Conservation (phyloP, 176 grass and related monocot species). For the Alloteropsis semialata region DNA sequence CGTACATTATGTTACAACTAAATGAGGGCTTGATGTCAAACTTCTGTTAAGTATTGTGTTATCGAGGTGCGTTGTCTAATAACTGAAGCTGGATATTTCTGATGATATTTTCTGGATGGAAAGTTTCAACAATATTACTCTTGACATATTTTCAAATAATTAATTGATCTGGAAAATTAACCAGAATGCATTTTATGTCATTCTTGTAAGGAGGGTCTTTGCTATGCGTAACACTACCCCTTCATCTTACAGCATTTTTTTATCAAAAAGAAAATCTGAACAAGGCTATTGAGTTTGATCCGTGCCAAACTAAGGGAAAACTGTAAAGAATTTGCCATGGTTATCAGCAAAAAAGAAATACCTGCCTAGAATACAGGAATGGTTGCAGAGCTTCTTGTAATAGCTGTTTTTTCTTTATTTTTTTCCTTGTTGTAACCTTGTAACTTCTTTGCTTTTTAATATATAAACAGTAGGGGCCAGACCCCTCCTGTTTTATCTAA, state of each 20-base stretch:
- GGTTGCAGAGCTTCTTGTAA: no score
- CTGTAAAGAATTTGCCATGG: no score
- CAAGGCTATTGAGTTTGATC: not conserved
- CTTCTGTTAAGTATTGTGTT: not conserved
- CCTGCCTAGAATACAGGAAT: no score
- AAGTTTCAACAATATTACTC: not conserved
- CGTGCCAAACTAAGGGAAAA: not conserved
- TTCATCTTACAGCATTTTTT: not conserved
- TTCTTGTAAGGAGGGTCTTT: not conserved
- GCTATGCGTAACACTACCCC: not conserved
- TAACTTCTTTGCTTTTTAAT: no score
- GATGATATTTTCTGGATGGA: not conserved
- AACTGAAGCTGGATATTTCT: not conserved
- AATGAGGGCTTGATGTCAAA: not conserved
- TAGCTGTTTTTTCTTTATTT: no score
- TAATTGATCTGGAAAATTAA: not conserved
- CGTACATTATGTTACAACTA: conserved; percentile 14
- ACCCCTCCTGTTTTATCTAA: no score
- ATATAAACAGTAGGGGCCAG: no score
- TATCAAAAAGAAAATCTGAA: not conserved
- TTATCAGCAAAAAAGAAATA: no score
- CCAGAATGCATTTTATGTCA: not conserved
- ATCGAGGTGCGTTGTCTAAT: not conserved
- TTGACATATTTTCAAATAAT: not conserved
- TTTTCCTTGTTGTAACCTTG: no score